These are phyloP conservation scores for Aspergillus cejpii DNA, from an alignment of 2,329 filamentous ascomycete species.

Conservation along the genomic window DNA sequence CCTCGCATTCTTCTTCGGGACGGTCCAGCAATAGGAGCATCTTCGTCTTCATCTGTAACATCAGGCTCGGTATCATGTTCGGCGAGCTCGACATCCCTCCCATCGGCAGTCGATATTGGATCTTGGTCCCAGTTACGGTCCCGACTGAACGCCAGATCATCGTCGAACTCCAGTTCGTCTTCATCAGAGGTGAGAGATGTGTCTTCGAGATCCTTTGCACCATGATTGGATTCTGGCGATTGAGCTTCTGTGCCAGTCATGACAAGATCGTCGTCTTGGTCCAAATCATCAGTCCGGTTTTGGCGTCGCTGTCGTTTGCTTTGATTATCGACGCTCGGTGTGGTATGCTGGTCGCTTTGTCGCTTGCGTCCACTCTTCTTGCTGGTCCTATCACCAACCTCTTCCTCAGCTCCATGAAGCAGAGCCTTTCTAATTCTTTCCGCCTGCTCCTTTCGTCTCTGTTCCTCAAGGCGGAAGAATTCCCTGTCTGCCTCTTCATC, in stretches of 20 bases:
- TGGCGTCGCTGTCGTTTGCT: constrained; percentile 28
- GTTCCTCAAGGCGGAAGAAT: constrained; percentile 73
- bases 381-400: constrained; percentile 21
- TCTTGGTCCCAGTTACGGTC: constrained; percentile 15
- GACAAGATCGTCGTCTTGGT: constrained; percentile 29
- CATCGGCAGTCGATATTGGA: constrained; percentile 2
- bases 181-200: constrained; percentile 26
- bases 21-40: constrained; percentile 24
- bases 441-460: constrained; percentile 53
- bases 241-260: constrained; percentile 22
- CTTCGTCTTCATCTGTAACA: constrained; percentile 25
- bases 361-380: constrained; percentile 28
- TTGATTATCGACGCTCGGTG: constrained; percentile 15
- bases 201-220: constrained; percentile 13
- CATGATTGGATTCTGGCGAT: constrained; percentile 10
- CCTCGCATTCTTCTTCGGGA: constrained; percentile 32
- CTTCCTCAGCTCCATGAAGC: constrained; percentile 33
- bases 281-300: constrained; percentile 11
- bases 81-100: constrained; percentile 1
- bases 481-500: constrained; percentile 65
- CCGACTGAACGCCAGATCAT: constrained; percentile 30
- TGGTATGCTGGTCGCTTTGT: constrained; percentile 22
- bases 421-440: constrained; percentile 46
- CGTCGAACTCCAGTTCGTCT: constrained; percentile 31
- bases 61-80: constrained; percentile 5